A percentile compares a stretch with the other conserved stretches of the same genome.
Evolutionary conservation across 2,329 filamentous ascomycete species (phyloP).

Genomic region (Neonectria hederae): DNA sequence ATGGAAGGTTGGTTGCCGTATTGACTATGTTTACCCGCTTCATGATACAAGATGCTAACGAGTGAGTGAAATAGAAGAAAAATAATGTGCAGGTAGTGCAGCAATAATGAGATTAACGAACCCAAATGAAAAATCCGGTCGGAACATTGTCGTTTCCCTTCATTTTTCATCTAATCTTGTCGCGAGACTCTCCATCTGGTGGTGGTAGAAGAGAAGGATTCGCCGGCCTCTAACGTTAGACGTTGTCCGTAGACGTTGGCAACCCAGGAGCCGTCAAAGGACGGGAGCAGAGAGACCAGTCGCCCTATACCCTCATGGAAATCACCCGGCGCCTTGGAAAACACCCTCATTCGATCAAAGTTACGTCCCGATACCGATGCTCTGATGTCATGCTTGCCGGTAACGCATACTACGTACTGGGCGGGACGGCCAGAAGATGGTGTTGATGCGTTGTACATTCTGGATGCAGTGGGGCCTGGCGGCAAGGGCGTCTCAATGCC

Average conservation of each 20-base stretch:
- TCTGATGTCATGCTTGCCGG: slow-evolving; percentile 23
- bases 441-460: slow-evolving; percentile 60
- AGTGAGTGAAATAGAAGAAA: slow-evolving; percentile 72
- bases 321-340: slow-evolving; percentile 4
- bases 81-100: slow-evolving; percentile 89
- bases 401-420: slow-evolving; percentile 16
- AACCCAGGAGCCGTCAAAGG: background rate
- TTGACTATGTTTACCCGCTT: background rate
- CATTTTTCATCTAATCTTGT: slow-evolving; percentile 1
- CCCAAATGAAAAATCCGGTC: slow-evolving; percentile 23
- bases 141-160: slow-evolving; percentile 1
- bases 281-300: background rate
- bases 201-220: slow-evolving; percentile 6
- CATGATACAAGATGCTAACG: slow-evolving; percentile 18
- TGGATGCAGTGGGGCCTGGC: slow-evolving; percentile 50
- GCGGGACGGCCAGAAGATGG: slow-evolving; percentile 36
- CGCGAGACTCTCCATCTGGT: background rate
- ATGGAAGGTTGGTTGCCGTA: slow-evolving; percentile 81
- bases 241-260: background rate
- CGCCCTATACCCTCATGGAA: background rate
- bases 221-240: background rate
- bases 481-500: slow-evolving; percentile 58
- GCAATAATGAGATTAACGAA: slow-evolving; percentile 58
- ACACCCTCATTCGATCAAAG: slow-evolving; percentile 8
- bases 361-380: slow-evolving; percentile 1